Base-by-base conservation (phyloP, 768 basidiomycete genomes). In the Termitomyces heimii region DNA sequence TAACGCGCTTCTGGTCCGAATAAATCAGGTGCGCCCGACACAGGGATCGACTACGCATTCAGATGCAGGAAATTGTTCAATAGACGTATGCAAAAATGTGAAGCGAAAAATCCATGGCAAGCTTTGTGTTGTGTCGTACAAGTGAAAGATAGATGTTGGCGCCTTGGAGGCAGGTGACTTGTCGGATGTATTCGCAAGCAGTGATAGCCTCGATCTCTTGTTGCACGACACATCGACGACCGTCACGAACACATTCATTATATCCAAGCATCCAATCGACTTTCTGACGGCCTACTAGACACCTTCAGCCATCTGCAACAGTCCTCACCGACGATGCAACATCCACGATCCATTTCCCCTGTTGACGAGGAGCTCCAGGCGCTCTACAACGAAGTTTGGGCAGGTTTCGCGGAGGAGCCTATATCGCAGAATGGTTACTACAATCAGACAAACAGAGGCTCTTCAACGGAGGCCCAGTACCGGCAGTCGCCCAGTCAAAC, bases 361-460 rank as follows among this genome's bases (percentile, higher is more conserved):
- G 80, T 81, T 39, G 88, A 89, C 60, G 83, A 84, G 63, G 88
- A 89, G 65, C 77, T 90, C 5, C 85, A 88, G 62, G 77, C 79
- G 56, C 79, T 91, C 44, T 91, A 89, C 69, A 81, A 89, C 60
- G 85, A 88, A 68, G 88, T 90, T 22, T 85, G 85, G 75, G 82
- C 81, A 45, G 82, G 81, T 29, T 90, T 88, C 63, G 70, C 77
- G 31, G 83, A 86, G 7, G 77, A 77, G 28, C 57, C 54, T 8
- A 59, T 67, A 32, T 58, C 71, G 34, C 66, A 68, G 37, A 74
- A 75, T 47, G 66, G 64, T 31, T 69, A 75, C 60, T 56, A 72
- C 43, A 72, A 73, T 57, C 73, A 71, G 63, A 73, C 74, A 53
- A 76, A 74, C 65, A 72, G 63, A 43, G 68, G 65, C 31, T 71